These are phyloP conservation scores for Berkeleyomyces rouxiae DNA, from an alignment of 2,329 filamentous ascomycete genomes.

Conservation along the genomic window DNA sequence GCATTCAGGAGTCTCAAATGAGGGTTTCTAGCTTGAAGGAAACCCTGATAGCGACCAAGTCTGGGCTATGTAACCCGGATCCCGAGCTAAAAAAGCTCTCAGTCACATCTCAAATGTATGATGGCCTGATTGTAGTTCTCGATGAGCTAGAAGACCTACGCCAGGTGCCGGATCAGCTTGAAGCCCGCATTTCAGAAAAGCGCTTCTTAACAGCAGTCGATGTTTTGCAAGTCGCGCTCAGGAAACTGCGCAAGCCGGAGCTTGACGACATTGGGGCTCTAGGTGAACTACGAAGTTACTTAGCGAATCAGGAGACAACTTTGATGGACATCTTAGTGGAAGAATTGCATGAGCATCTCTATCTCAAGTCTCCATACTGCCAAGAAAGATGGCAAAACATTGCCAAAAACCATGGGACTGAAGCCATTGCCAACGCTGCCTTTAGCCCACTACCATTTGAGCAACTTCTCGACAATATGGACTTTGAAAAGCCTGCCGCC, in stretches of 20 bases:
- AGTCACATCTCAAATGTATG: constrained; percentile 74
- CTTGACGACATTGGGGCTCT: constrained; percentile 83
- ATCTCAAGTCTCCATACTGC: constrained; percentile 94
- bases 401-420: constrained; percentile 45
- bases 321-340: constrained; percentile 93
- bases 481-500: constrained; percentile 44
- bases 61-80: constrained; percentile 67
- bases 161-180: constrained; percentile 76
- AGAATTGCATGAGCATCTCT: constrained; percentile 90
- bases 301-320: constrained; percentile 81
- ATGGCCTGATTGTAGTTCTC: constrained; percentile 71
- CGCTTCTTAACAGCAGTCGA: constrained; percentile 86
- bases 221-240: constrained; percentile 71
- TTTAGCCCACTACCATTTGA: constrained; percentile 38
- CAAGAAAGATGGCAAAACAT: constrained; percentile 88
- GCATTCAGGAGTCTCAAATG: constrained; percentile 75
- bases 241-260: constrained; percentile 70
- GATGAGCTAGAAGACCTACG: constrained; percentile 77
- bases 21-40: constrained; percentile 70
- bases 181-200: constrained; percentile 91
- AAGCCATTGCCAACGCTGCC: constrained; percentile 29
- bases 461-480: constrained; percentile 41
- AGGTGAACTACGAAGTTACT: constrained; percentile 69
- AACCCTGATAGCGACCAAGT: constrained; percentile 65
- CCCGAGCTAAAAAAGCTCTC: constrained; percentile 85